These are phyloP conservation scores for Apiospora rasikravindrae DNA, from an alignment of 2,329 filamentous ascomycete genomes.

Conservation along the genomic window DNA sequence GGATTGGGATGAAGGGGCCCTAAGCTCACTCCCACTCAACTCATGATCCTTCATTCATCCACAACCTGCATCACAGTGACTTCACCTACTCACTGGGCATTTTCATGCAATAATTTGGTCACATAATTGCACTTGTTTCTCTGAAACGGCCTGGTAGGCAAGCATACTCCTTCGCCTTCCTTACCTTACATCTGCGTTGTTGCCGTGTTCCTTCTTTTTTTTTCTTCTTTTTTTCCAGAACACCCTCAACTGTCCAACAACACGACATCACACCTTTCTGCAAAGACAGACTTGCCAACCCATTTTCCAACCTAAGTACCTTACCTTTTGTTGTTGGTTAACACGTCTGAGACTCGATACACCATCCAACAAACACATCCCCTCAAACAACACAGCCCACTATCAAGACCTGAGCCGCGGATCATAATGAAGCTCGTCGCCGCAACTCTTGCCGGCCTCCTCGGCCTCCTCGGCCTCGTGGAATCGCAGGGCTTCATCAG, in stretches of 20 bases:
- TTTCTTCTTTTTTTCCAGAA: too few species aligned
- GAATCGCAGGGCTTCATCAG: conserved; percentile 39
- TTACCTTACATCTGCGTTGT: too few species aligned
- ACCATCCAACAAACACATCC: background rate
- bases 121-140: background rate
- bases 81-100: background rate
- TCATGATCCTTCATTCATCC: background rate
- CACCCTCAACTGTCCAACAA: background rate
- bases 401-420: background rate
- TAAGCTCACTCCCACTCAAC: too few species aligned
- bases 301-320: background rate
- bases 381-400: background rate
- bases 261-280: background rate
- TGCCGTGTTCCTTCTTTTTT: too few species aligned
- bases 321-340: background rate
- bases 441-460: conserved; percentile 22
- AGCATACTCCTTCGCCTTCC: background rate
- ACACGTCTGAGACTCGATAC: background rate
- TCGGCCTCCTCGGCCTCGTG: conserved; percentile 34
- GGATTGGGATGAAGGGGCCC: background rate
- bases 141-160: background rate
- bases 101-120: too few species aligned
- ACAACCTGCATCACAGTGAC: background rate
- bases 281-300: too few species aligned
- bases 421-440: conserved; percentile 20